Percentiles rank a stretch among this genome's conserved stretches.
These are phyloP conservation scores for Hanseniaspora singularis DNA, from an alignment of 805 yeast species.

Conservation along the genomic window DNA sequence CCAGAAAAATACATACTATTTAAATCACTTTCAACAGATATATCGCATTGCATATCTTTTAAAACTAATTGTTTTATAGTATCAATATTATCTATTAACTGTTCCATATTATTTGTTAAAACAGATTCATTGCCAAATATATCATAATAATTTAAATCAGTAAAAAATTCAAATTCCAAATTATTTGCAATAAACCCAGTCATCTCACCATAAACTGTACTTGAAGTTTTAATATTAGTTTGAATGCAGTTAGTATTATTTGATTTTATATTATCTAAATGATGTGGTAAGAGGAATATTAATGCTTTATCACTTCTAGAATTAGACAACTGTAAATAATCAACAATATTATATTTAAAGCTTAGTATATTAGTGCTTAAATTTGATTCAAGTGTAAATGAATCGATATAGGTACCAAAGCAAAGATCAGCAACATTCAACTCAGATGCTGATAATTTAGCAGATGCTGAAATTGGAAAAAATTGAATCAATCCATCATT, in stretches of 20 bases:
- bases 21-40: constrained; percentile 39
- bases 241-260: constrained; percentile 21
- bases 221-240: constrained; percentile 29
- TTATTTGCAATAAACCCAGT: constrained; percentile 34
- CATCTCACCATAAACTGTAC: constrained; percentile 41
- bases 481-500: constrained; percentile 22
- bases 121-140: not conserved
- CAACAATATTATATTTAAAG: constrained; percentile 30
- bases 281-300: constrained; percentile 62
- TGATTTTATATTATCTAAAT: constrained; percentile 34
- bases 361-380: constrained; percentile 31
- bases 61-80: constrained; percentile 30
- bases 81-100: constrained; percentile 23
- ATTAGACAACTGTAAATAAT: constrained; percentile 29
- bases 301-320: constrained; percentile 36
- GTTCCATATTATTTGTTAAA: constrained; percentile 19
- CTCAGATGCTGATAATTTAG: no score
- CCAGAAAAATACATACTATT: constrained; percentile 90
- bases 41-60: constrained; percentile 29
- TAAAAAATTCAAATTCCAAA: constrained; percentile 34
- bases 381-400: constrained; percentile 36
- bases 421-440: constrained; percentile 41
- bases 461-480: constrained; percentile 17
- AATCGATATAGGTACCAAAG: constrained; percentile 50
- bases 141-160: constrained; percentile 31